Evolutionary conservation across 352 stramenopile species (phyloP).

Genomic region (Globisporangium irregulare): DNA sequence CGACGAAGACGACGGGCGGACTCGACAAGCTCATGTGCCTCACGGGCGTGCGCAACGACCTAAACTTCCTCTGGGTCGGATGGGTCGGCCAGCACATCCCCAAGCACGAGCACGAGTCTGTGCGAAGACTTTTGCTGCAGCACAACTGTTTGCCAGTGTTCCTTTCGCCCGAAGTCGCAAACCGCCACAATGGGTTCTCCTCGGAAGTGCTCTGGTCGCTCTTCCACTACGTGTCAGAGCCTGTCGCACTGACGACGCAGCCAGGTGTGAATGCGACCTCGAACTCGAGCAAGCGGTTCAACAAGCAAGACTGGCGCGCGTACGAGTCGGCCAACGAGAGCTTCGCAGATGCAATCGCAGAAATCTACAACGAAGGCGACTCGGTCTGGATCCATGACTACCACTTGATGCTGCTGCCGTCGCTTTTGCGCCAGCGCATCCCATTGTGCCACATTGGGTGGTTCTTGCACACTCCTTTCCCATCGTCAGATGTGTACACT

Average conservation of each 20-base stretch:
- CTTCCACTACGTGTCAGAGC: constrained; percentile 89
- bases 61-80: constrained; percentile 86
- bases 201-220: constrained; percentile 90
- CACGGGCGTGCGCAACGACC: constrained; percentile 56
- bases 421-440: constrained; percentile 73
- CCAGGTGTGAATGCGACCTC: constrained; percentile 33
- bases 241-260: constrained; percentile 46
- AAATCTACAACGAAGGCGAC: constrained; percentile 88
- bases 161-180: constrained; percentile 76
- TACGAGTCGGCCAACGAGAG: constrained; percentile 87
- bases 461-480: constrained; percentile 89
- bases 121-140: constrained; percentile 70
- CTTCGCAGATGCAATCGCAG: constrained; percentile 81
- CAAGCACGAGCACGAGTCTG: constrained; percentile 75
- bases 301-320: constrained; percentile 84
- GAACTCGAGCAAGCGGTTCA: constrained; percentile 76
- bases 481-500: constrained; percentile 82
- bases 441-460: constrained; percentile 76
- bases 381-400: constrained; percentile 90
- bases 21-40: constrained; percentile 84
- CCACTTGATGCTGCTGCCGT: constrained; percentile 88
- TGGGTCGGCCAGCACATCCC: constrained; percentile 88
- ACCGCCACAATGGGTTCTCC: constrained; percentile 85
- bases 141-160: constrained; percentile 90
- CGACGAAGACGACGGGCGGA: constrained; percentile 81